phyloP scores from a whole-genome alignment of 139 green algal genomes.

The Chloropicon primus region DNA sequence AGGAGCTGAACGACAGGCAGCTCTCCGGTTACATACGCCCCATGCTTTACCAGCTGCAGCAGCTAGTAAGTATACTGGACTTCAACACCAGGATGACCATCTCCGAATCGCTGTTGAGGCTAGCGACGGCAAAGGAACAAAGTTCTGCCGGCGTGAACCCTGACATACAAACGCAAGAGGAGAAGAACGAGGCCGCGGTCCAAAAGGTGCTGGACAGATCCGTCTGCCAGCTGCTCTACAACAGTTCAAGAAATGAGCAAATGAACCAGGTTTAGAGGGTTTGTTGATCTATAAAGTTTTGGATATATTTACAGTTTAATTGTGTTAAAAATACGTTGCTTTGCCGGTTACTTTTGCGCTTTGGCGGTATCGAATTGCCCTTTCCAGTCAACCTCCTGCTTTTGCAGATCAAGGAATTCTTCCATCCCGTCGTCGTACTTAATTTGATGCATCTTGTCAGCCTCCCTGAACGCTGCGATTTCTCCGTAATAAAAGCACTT shows the following conservation, averaged over 20 bases:
- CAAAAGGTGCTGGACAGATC: neutral
- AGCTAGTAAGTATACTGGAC: neutral
- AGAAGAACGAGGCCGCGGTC: neutral
- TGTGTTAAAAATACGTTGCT: too few species aligned
- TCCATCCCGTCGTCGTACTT: constrained; percentile 38
- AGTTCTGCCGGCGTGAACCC: neutral
- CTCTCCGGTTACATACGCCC: neutral
- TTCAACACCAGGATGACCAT: neutral
- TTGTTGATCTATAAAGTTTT: too few species aligned
- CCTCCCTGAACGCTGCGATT: constrained; percentile 14
- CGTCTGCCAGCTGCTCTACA: neutral
- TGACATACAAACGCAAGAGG: neutral
- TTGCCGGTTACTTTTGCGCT: neutral
- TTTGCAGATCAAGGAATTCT: neutral
- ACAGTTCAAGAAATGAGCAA: too few species aligned
- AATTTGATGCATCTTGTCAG: constrained; percentile 19
- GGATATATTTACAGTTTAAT: too few species aligned
- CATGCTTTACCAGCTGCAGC: neutral
- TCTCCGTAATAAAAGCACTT: constrained; percentile 27
- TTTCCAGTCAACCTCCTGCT: neutral
- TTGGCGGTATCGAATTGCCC: too few species aligned
- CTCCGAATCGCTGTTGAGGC: neutral
- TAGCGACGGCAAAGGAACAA: neutral
- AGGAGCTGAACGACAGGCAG: neutral
- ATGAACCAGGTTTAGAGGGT: too few species aligned